A percentile compares a stretch with the other conserved stretches of the same genome.
phyloP scores from a whole-genome alignment of 306 rosid species.

The Quercus gilva region DNA sequence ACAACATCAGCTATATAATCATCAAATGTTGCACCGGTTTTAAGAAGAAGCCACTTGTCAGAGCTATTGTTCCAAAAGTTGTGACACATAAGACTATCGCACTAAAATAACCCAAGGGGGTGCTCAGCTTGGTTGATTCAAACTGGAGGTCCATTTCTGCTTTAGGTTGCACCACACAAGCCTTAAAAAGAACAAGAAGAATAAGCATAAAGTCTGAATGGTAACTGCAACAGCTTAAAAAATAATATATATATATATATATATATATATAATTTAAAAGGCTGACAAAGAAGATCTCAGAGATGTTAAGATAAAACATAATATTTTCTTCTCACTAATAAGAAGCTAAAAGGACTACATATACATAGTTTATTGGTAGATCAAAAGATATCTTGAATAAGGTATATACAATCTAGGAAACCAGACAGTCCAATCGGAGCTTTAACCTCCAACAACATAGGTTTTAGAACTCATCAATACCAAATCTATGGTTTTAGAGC shows the following conservation, averaged over 20 bases:
- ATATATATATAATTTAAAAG: neutral
- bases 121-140: conserved; percentile 75
- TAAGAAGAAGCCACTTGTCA: conserved; percentile 89
- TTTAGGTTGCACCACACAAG: conserved; percentile 92
- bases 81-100: conserved; percentile 64
- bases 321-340: neutral
- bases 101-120: conserved; percentile 74
- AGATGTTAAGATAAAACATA: neutral
- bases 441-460: neutral
- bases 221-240: neutral
- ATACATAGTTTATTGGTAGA: neutral
- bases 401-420: neutral
- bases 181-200: conserved; percentile 38
- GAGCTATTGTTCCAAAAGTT: conserved; percentile 86
- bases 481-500: neutral
- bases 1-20: conserved; percentile 75
- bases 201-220: neutral
- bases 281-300: neutral
- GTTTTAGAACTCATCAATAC: neutral
- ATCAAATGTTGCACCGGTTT: conserved; percentile 81
- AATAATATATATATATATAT: too few species aligned
- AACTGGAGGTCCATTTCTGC: conserved; percentile 90
- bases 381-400: neutral
- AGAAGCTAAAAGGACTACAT: neutral
- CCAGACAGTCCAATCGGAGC: neutral